phyloP scores from a whole-genome alignment of 305 asterid species.

The Rubia balearica region DNA sequence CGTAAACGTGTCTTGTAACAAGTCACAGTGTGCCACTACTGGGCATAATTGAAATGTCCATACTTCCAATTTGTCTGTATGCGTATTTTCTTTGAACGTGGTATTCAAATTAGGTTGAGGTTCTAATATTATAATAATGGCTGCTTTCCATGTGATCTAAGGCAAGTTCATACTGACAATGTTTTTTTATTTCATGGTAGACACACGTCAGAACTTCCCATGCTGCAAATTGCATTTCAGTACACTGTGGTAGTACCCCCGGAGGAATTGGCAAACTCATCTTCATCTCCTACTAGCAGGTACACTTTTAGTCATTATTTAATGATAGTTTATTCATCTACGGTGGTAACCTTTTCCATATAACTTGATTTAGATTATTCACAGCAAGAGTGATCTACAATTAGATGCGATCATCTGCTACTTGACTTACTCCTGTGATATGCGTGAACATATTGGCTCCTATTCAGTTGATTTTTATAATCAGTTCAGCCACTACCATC shows the following conservation, averaged over 20 bases:
- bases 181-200: slow-evolving; percentile 35
- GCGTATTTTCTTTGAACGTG: neutral
- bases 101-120: neutral
- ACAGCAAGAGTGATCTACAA: neutral
- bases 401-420: neutral
- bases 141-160: neutral
- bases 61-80: neutral
- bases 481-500: neutral
- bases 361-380: neutral
- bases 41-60: neutral
- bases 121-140: neutral
- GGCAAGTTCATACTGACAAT: neutral
- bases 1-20: neutral
- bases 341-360: neutral
- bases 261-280: slow-evolving; percentile 44
- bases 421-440: neutral
- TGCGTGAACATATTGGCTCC: neutral
- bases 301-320: slow-evolving; percentile 25
- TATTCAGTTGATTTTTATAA: neutral
- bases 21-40: neutral
- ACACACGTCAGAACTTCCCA: slow-evolving; percentile 76
- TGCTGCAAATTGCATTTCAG: slow-evolving; percentile 92
- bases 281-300: slow-evolving; percentile 59
- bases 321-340: neutral
- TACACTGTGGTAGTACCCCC: slow-evolving; percentile 90